Percentiles rank a stretch among this genome's conserved stretches.
phyloP scores from a whole-genome alignment of 2,329 filamentous ascomycete species.

The Colletotrichum spaethianum region DNA sequence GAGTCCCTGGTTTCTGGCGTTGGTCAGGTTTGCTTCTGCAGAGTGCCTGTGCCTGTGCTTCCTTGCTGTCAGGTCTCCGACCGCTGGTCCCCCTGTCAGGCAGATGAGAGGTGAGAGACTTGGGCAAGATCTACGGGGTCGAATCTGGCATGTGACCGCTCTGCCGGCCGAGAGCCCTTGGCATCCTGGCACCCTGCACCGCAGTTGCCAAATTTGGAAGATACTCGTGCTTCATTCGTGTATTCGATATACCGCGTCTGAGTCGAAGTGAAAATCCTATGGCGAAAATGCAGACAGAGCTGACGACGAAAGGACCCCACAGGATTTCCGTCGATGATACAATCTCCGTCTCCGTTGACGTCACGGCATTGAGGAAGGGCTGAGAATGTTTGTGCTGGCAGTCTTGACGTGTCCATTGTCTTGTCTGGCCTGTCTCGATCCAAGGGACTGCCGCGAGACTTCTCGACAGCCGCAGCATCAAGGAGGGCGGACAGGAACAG shows the following conservation, averaged over 20 bases:
- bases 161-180: constrained; percentile 10
- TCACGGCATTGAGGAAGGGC: constrained; percentile 14
- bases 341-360: constrained; percentile 20
- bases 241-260: neutral
- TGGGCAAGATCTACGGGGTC: constrained; percentile 14
- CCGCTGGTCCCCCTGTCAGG: constrained; percentile 1
- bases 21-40: neutral
- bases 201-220: constrained; percentile 7
- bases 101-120: constrained; percentile 17
- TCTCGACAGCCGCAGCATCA: neutral
- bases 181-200: neutral
- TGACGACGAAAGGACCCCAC: neutral
- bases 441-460: neutral
- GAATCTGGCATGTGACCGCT: constrained; percentile 20
- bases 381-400: neutral
- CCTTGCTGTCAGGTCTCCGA: neutral
- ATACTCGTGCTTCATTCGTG: neutral
- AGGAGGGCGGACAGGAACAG: neutral
- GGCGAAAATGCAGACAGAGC: neutral
- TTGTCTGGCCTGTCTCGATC: neutral
- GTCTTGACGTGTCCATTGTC: neutral
- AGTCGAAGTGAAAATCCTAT: constrained; percentile 1
- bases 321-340: constrained; percentile 25
- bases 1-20: neutral
- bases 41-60: neutral